Conservation (phyloP, 1,284 basidiomycete genomes). For the Tylopilus sp. region DNA sequence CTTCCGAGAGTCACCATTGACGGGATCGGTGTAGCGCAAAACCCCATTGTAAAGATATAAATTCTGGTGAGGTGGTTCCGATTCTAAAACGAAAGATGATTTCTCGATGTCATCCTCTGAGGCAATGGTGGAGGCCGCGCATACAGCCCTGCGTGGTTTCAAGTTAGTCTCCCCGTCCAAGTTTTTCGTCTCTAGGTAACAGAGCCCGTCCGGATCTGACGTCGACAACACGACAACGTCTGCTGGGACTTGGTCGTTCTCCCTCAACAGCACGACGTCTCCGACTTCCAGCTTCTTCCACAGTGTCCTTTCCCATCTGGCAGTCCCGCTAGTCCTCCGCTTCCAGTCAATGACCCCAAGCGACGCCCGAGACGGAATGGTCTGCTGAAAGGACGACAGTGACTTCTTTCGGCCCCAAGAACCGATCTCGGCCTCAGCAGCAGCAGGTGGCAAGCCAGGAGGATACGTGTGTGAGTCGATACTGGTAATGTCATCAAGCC, state of each 20-base stretch:
- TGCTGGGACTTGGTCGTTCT: constrained; percentile 95
- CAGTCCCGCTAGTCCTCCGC: constrained; percentile 64
- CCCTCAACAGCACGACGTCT: constrained; percentile 86
- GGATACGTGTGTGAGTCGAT: constrained; percentile 63
- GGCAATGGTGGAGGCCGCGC: constrained; percentile 71
- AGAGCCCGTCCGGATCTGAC: constrained; percentile 80
- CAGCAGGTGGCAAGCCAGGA: constrained; percentile 33
- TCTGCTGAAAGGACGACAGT: constrained; percentile 51
- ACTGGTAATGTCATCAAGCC: constrained; percentile 58
- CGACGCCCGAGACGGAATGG: constrained; percentile 48
- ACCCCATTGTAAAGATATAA: constrained; percentile 90
- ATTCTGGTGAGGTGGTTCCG: constrained; percentile 91
- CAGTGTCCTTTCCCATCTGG: constrained; percentile 90
- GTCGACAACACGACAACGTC: constrained; percentile 90
- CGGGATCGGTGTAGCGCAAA: constrained; percentile 64
- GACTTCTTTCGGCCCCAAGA: constrained; percentile 28
- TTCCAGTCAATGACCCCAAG: constrained; percentile 79
- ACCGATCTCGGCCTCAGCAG: constrained; percentile 21
- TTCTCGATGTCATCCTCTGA: constrained; percentile 92
- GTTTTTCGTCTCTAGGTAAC: constrained; percentile 93
- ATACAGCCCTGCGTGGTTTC: constrained; percentile 79
- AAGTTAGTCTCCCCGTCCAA: constrained; percentile 97
- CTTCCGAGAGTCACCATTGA: constrained; percentile 50
- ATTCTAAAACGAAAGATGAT: constrained; percentile 83
- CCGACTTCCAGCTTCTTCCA: constrained; percentile 99